Percentiles rank a stretch among this genome's conserved stretches.
Conservation (phyloP, 2,329 filamentous ascomycete genomes). For the Neonectria magnoliae region DNA sequence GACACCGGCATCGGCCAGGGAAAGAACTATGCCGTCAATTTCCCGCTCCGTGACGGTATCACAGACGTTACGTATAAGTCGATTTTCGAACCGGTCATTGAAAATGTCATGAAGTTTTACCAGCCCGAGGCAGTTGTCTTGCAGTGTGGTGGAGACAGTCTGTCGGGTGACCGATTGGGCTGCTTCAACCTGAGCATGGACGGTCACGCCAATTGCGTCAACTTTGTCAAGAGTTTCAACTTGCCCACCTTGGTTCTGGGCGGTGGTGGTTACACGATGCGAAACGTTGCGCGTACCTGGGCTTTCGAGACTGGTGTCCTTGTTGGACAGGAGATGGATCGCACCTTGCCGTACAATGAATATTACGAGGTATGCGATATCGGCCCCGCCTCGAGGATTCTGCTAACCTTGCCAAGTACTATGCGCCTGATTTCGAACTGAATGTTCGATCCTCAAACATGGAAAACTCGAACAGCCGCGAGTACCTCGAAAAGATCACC, state of each 20-base stretch:
- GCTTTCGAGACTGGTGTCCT: slow-evolving; percentile 94
- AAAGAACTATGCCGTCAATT: slow-evolving; percentile 91
- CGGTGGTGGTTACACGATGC: slow-evolving; percentile 95
- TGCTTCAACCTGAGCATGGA: slow-evolving; percentile 98
- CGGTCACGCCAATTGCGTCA: slow-evolving; percentile 93
- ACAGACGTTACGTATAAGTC: slow-evolving; percentile 89
- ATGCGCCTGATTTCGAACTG: slow-evolving; percentile 88
- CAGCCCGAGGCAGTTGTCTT: slow-evolving; percentile 91
- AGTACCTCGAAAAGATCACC: slow-evolving; percentile 85
- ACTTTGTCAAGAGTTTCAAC: slow-evolving; percentile 86
- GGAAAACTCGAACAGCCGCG: slow-evolving; percentile 87
- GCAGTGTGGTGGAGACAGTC: slow-evolving; percentile 93
- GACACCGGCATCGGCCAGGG: slow-evolving; percentile 89
- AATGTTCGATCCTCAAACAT: slow-evolving; percentile 90
- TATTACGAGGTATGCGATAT: slow-evolving; percentile 78
- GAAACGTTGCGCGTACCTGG: slow-evolving; percentile 97
- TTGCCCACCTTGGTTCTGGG: slow-evolving; percentile 92
- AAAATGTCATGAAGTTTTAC: slow-evolving; percentile 87
- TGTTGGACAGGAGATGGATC: slow-evolving; percentile 82
- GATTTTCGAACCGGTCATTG: slow-evolving; percentile 91
- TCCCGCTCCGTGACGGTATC: slow-evolving; percentile 90
- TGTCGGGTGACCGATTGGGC: slow-evolving; percentile 92
- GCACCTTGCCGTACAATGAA: slow-evolving; percentile 93
- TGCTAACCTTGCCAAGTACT: slow-evolving; percentile 70
- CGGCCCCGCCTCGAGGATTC: not conserved